phyloP scores from a whole-genome alignment of 192 early-diverging fungal genomes.

The Coemansia sp. region DNA sequence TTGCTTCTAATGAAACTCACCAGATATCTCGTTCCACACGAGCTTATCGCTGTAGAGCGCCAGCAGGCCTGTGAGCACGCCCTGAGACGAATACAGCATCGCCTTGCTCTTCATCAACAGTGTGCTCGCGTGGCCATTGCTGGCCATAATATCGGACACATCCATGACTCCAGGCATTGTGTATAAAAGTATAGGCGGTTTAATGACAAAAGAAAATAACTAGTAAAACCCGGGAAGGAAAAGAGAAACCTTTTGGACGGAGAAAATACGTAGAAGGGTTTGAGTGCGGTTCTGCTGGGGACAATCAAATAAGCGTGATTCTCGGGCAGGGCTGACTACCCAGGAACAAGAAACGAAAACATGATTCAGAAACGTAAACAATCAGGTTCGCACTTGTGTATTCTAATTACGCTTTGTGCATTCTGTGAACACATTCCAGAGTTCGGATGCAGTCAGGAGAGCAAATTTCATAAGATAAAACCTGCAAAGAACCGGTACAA shows the following conservation, averaged over 20 bases:
- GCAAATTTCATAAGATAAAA: not conserved
- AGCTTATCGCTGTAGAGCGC: slow-evolving; percentile 36
- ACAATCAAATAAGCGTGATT: slow-evolving; percentile 1
- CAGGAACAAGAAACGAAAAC: not conserved
- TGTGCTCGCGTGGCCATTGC: slow-evolving; percentile 7
- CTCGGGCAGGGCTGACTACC: not conserved
- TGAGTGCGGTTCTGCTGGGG: not conserved
- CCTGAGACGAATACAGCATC: slow-evolving; percentile 51
- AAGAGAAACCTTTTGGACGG: not conserved
- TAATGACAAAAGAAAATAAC: not conserved
- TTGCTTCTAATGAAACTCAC: slow-evolving; percentile 18
- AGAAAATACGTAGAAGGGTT: not conserved
- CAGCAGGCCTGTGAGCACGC: slow-evolving; percentile 44
- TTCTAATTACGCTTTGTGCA: too few relatives aligned
- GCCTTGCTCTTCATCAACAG: slow-evolving; percentile 44
- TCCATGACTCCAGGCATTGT: slow-evolving; percentile 43
- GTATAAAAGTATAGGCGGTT: not conserved
- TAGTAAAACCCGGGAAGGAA: not conserved
- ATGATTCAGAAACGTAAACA: not conserved
- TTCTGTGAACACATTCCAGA: too few relatives aligned
- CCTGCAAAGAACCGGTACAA: not conserved
- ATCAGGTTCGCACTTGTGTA: not conserved
- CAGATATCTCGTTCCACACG: slow-evolving; percentile 46
- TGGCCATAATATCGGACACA: slow-evolving; percentile 19
- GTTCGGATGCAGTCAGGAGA: not conserved